phyloP scores from a whole-genome alignment of 345 rosid species.

The Angophora floribunda region DNA sequence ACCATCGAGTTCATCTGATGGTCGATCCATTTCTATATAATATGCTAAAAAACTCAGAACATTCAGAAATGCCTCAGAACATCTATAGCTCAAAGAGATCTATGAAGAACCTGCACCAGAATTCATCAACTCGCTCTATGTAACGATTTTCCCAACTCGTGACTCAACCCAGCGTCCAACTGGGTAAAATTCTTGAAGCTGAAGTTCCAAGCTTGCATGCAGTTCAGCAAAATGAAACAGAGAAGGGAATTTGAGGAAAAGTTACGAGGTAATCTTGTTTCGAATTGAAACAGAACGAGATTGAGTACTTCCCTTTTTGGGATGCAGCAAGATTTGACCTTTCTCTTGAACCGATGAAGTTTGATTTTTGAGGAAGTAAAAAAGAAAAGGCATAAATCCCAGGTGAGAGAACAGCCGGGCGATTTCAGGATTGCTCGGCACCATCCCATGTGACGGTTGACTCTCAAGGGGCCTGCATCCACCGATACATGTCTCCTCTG shows the following conservation, averaged over 20 bases:
- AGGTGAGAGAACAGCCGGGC: neutral
- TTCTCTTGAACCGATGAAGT: neutral
- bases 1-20: constrained; percentile 6
- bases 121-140: neutral
- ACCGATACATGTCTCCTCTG: neutral
- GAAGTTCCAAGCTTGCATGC: neutral
- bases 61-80: neutral
- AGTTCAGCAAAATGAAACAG: neutral
- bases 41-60: neutral
- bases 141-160: neutral
- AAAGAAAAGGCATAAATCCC: neutral
- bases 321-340: neutral
- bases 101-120: neutral
- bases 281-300: neutral
- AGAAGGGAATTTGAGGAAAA: neutral
- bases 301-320: neutral
- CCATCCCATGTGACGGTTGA: neutral
- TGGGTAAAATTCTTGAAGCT: neutral
- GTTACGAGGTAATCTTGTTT: neutral
- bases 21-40: constrained; percentile 31
- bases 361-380: neutral
- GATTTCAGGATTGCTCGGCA: neutral
- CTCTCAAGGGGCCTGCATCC: neutral
- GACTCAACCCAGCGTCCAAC: neutral
- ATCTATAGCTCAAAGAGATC: neutral